Evolutionary conservation across 352 stramenopile species (phyloP).

Genomic region (Pythium folliculosum): DNA sequence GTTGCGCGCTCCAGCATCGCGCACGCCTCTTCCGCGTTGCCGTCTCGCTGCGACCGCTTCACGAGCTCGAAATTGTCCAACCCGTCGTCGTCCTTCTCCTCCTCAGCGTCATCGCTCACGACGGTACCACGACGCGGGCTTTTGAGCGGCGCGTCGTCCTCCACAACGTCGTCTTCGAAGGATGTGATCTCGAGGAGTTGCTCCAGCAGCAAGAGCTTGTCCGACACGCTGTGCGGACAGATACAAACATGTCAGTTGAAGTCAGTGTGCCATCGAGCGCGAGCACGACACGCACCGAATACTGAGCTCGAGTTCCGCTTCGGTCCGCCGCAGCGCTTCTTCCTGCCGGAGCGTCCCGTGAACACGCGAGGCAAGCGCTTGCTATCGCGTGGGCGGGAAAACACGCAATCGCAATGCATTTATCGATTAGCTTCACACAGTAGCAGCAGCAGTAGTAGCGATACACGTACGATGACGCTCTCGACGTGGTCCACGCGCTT

Average conservation of each 20-base stretch:
- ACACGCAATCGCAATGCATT: too few species aligned
- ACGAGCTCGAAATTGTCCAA: conserved; percentile 79
- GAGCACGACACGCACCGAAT: conserved; percentile 34
- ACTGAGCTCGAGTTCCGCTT: conserved; percentile 59
- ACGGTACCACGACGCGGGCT: not conserved
- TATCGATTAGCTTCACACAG: too few species aligned
- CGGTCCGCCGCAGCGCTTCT: conserved; percentile 45
- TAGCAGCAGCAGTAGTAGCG: too few species aligned
- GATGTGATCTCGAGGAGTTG: conserved; percentile 68
- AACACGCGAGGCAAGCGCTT: conserved; percentile 50
- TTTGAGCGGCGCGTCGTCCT: not conserved
- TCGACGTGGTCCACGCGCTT: conserved; percentile 80
- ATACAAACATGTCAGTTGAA: too few species aligned
- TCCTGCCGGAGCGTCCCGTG: conserved; percentile 49
- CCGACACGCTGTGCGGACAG: conserved; percentile 45
- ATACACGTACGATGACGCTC: conserved; percentile 43
- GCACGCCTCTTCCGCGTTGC: conserved; percentile 54
- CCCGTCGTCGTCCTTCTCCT: conserved; percentile 50
- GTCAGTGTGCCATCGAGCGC: too few species aligned
- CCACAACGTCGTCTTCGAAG: conserved; percentile 17
- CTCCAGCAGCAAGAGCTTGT: conserved; percentile 79
- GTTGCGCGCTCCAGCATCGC: conserved; percentile 75
- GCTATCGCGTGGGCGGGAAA: not conserved
- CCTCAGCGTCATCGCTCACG: conserved; percentile 20
- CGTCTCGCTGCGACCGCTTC: conserved; percentile 37